Evolutionary conservation across 768 basidiomycete genomes (phyloP).

Genomic region (Leccinum boreale): DNA sequence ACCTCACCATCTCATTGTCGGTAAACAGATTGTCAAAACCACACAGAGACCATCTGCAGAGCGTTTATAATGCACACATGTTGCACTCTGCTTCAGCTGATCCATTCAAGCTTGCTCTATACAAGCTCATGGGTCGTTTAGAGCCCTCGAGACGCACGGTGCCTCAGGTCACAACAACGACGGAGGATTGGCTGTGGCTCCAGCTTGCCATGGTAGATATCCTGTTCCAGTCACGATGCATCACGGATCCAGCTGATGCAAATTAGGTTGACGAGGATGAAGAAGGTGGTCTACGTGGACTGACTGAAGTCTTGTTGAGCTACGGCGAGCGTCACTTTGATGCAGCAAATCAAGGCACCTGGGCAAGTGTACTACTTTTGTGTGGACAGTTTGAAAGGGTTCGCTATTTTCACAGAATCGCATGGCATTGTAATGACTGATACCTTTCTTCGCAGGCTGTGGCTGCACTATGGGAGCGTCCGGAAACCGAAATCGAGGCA

Average conservation of each 20-base stretch:
- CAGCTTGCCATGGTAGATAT: constrained; percentile 75
- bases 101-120: constrained; percentile 94
- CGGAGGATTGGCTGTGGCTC: constrained; percentile 99
- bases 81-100: constrained; percentile 83
- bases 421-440: background rate
- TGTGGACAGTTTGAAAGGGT: constrained; percentile 95
- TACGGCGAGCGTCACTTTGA: constrained; percentile 86
- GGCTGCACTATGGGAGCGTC: constrained; percentile 84
- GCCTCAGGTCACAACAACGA: constrained; percentile 81
- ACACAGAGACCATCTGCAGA: constrained; percentile 77
- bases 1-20: constrained; percentile 1
- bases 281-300: constrained; percentile 66
- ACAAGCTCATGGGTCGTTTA: constrained; percentile 92
- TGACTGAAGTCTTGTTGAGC: constrained; percentile 71
- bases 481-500: constrained; percentile 86
- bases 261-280: constrained; percentile 77
- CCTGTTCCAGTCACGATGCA: background rate
- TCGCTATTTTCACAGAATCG: constrained; percentile 20
- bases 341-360: constrained; percentile 59
- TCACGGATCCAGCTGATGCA: constrained; percentile 4
- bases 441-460: constrained; percentile 58
- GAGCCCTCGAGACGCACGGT: constrained; percentile 80
- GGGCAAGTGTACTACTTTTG: constrained; percentile 83
- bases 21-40: constrained; percentile 59
- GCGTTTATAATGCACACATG: constrained; percentile 84